Evolutionary conservation across 139 green algal species (phyloP).

Genomic region (Auxenochlorella pyrenoidosa): DNA sequence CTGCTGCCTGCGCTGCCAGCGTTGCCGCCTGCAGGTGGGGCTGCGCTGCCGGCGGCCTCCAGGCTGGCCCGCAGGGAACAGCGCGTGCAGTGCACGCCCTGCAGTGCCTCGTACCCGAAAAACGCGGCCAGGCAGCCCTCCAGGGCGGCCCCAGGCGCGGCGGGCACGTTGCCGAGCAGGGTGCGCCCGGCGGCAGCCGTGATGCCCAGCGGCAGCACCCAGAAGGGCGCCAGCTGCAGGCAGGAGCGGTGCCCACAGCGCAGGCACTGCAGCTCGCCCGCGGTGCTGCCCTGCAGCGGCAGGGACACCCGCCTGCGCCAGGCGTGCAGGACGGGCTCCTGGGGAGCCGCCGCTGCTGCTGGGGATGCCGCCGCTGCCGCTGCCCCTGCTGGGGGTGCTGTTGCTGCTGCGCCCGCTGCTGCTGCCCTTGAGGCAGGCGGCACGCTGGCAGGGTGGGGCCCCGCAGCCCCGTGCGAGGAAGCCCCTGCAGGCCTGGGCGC

Average conservation of each 20-base stretch:
- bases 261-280: conserved; percentile 28
- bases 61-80: conserved; percentile 23
- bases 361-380: background rate
- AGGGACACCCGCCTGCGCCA: background rate
- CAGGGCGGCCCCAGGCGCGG: background rate
- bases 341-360: background rate
- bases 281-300: conserved; percentile 10
- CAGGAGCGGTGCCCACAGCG: conserved; percentile 10
- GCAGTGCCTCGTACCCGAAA: conserved; percentile 6
- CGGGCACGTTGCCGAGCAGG: conserved; percentile 15
- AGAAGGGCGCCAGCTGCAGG: conserved; percentile 25
- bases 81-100: conserved; percentile 23
- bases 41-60: background rate
- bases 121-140: conserved; percentile 13
- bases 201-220: conserved; percentile 29
- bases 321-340: background rate
- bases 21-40: background rate
- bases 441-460: background rate
- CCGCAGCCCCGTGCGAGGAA: no score
- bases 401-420: background rate
- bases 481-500: no score
- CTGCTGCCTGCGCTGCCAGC: background rate
- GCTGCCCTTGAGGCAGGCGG: background rate
- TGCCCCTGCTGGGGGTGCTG: background rate
- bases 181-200: background rate